Evolutionary conservation across 805 yeast genomes (phyloP).

Genomic region (Tetrapisispora pingtungensis): DNA sequence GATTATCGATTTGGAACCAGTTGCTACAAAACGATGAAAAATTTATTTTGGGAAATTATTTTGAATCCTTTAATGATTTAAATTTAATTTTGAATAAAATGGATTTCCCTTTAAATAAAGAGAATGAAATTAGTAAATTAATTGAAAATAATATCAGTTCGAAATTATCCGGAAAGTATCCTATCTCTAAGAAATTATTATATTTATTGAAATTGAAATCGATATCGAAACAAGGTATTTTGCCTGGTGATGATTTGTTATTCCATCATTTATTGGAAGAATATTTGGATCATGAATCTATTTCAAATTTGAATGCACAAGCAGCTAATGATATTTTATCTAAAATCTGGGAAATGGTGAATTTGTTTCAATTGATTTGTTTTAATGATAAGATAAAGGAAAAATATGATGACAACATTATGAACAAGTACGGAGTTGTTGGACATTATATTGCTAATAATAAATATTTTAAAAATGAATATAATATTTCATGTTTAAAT

Average conservation of each 20-base stretch:
- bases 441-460: constrained; percentile 24
- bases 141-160: constrained; percentile 12
- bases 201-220: constrained; percentile 28
- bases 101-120: constrained; percentile 26
- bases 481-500: constrained; percentile 22
- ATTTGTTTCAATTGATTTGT: constrained; percentile 26
- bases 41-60: constrained; percentile 17
- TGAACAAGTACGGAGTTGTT: constrained; percentile 27
- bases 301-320: not conserved
- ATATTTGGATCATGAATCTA: constrained; percentile 9
- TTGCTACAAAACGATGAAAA: constrained; percentile 18
- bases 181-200: constrained; percentile 17
- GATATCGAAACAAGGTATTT: constrained; percentile 29
- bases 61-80: constrained; percentile 34
- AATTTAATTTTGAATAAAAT: constrained; percentile 23
- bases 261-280: constrained; percentile 26
- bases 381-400: constrained; percentile 22
- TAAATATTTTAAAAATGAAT: constrained; percentile 27
- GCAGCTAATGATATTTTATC: constrained; percentile 2
- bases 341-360: constrained; percentile 27
- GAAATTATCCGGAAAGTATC: constrained; percentile 10
- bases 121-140: constrained; percentile 21
- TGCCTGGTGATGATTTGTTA: constrained; percentile 29
- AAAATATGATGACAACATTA: constrained; percentile 23
- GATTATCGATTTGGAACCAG: constrained; percentile 16